phyloP scores from a whole-genome alignment of 495 filamentous ascomycete genomes.

The Barbatosphaeria neglecta region DNA sequence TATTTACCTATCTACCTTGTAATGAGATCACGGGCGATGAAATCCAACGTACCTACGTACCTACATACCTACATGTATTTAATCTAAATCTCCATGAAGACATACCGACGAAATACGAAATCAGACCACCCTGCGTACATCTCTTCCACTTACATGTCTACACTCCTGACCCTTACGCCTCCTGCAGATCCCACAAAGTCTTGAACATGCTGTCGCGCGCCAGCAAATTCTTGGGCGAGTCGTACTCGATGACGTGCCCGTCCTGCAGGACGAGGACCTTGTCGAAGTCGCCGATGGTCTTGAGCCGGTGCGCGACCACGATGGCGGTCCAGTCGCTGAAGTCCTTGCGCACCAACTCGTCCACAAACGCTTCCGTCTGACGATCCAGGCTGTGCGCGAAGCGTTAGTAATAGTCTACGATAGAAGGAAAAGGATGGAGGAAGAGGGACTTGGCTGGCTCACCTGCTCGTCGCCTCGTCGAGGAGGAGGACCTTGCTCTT shows the following conservation, averaged over 20 bases:
- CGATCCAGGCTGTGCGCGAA: slow-evolving; percentile 27
- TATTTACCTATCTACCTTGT: too few species aligned
- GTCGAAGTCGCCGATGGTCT: slow-evolving; percentile 40
- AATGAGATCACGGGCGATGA: too few species aligned
- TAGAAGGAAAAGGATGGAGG: not conserved
- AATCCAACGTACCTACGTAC: too few species aligned
- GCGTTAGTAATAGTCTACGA: not conserved
- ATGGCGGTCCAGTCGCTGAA: slow-evolving; percentile 44
- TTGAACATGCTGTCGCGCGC: slow-evolving; percentile 3
- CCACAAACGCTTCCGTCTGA: slow-evolving; percentile 46
- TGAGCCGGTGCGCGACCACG: slow-evolving; percentile 45
- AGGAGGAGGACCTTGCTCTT: slow-evolving; percentile 28
- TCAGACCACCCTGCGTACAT: too few species aligned
- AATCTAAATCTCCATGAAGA: too few species aligned
- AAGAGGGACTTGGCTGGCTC: not conserved
- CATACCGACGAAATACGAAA: too few species aligned
- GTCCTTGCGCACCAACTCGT: slow-evolving; percentile 42
- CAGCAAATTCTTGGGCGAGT: slow-evolving; percentile 3
- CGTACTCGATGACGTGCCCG: slow-evolving; percentile 1
- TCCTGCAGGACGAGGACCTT: slow-evolving; percentile 4
- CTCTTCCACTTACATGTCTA: too few species aligned
- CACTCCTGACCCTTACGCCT: not conserved
- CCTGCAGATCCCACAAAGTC: slow-evolving; percentile 1
- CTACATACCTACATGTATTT: too few species aligned
- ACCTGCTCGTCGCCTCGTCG: slow-evolving; percentile 11